Percentiles rank a stretch among this genome's conserved stretches.
Conservation (phyloP, 345 rosid genomes). For the Moricandia moricandioides region DNA sequence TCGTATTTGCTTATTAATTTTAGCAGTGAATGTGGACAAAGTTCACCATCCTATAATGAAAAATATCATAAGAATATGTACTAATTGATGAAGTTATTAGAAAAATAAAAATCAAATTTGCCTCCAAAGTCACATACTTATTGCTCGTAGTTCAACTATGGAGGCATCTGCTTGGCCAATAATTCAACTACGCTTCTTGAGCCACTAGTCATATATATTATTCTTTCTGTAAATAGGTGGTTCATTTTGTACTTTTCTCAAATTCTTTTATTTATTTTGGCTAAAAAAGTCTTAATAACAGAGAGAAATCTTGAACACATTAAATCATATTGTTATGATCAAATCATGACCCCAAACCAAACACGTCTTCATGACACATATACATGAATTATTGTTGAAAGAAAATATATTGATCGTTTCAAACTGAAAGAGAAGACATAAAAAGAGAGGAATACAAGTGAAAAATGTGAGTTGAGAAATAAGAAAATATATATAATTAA, state of each 20-base stretch:
- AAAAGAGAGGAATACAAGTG: background rate
- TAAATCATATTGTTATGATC: background rate
- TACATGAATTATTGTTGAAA: background rate
- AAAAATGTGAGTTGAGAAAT: background rate
- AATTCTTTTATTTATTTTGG: background rate
- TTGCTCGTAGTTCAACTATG: background rate
- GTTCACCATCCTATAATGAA: background rate
- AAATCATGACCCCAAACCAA: background rate
- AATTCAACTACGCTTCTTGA: background rate
- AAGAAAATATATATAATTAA: background rate
- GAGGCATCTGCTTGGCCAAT: background rate
- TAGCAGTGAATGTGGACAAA: slow-evolving; percentile 19
- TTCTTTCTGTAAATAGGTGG: background rate
- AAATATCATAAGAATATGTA: background rate
- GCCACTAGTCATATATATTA: background rate
- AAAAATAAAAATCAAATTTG: no score
- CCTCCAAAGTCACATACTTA: background rate
- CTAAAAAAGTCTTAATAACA: background rate
- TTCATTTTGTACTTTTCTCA: background rate
- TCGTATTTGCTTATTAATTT: background rate
- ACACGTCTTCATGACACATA: background rate
- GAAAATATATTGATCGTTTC: background rate
- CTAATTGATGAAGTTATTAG: background rate
- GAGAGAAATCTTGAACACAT: background rate
- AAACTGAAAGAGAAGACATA: background rate